Conservation (phyloP, 352 stramenopile species). For the Saprolegnia parasitica region DNA sequence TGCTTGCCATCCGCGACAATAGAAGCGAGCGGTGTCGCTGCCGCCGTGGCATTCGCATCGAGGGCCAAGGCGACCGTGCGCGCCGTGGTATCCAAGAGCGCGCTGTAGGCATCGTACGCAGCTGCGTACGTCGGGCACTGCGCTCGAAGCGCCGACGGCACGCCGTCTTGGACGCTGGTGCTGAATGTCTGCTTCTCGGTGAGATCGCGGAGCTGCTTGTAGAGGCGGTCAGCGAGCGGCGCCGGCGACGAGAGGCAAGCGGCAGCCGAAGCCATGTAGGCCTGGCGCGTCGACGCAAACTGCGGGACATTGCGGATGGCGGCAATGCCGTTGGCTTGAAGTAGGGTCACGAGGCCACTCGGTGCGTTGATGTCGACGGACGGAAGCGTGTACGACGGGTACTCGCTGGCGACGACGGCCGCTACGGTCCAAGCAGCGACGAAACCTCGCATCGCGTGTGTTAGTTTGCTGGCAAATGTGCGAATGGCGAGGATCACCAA, state of each 20-base stretch:
- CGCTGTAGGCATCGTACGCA: background rate
- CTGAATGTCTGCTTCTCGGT: constrained; percentile 1
- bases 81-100: background rate
- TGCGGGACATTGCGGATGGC: background rate
- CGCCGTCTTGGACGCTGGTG: background rate
- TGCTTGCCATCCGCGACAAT: no score
- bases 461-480: no score
- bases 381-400: constrained; percentile 5
- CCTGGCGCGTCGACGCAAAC: background rate
- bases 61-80: background rate
- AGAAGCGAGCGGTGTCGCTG: background rate
- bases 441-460: no score
- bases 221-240: background rate
- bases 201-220: constrained; percentile 4
- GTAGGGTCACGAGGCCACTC: background rate
- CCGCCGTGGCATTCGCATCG: background rate
- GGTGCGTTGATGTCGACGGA: background rate
- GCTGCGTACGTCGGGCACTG: background rate
- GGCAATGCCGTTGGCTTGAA: constrained; percentile 6
- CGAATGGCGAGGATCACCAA: no score
- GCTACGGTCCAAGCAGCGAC: no score
- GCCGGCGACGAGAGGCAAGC: background rate
- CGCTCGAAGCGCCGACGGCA: background rate
- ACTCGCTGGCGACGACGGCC: no score
- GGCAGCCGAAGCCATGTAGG: constrained; percentile 8